Evolutionary conservation across 441 rosid genomes (phyloP).

Genomic region (Dalechampia spathulata): DNA sequence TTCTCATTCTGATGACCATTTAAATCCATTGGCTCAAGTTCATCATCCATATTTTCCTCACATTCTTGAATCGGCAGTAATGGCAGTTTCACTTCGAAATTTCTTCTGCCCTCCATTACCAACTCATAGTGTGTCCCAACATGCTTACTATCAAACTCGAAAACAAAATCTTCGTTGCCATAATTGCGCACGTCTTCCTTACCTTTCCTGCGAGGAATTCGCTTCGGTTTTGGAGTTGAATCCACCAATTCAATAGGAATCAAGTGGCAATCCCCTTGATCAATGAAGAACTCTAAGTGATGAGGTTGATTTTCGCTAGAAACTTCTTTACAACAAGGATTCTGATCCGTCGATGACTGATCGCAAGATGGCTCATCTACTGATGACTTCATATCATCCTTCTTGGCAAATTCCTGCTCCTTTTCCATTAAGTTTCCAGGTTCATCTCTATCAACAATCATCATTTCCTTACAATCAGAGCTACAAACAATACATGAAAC

Average conservation of each 20-base stretch:
- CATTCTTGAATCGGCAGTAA: slow-evolving; percentile 20
- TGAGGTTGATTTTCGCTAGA: slow-evolving; percentile 21
- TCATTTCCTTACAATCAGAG: slow-evolving; percentile 33
- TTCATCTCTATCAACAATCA: slow-evolving; percentile 24
- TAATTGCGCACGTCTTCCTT: slow-evolving; percentile 37
- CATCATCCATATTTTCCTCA: slow-evolving; percentile 20
- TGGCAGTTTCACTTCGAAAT: slow-evolving; percentile 20
- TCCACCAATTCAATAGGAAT: slow-evolving; percentile 57
- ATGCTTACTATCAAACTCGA: slow-evolving; percentile 48
- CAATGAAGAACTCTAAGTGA: slow-evolving; percentile 76
- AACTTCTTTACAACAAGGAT: slow-evolving; percentile 11
- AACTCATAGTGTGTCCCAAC: slow-evolving; percentile 26
- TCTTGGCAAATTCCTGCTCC: slow-evolving; percentile 14
- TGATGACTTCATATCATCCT: slow-evolving; percentile 16
- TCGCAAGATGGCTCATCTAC: slow-evolving; percentile 15
- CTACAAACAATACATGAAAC: slow-evolving; percentile 39
- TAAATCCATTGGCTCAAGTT: slow-evolving; percentile 17
- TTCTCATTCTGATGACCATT: slow-evolving; percentile 19
- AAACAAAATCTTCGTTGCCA: slow-evolving; percentile 54
- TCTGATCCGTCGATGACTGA: slow-evolving; percentile 12
- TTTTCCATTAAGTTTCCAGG: slow-evolving; percentile 26
- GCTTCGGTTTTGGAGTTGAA: slow-evolving; percentile 7
- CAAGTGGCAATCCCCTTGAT: slow-evolving; percentile 55
- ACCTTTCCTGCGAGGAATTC: slow-evolving; percentile 18
- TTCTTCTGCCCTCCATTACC: slow-evolving; percentile 17